These are phyloP conservation scores for Punica granatum DNA, from an alignment of 345 rosid genomes.

Conservation along the genomic window DNA sequence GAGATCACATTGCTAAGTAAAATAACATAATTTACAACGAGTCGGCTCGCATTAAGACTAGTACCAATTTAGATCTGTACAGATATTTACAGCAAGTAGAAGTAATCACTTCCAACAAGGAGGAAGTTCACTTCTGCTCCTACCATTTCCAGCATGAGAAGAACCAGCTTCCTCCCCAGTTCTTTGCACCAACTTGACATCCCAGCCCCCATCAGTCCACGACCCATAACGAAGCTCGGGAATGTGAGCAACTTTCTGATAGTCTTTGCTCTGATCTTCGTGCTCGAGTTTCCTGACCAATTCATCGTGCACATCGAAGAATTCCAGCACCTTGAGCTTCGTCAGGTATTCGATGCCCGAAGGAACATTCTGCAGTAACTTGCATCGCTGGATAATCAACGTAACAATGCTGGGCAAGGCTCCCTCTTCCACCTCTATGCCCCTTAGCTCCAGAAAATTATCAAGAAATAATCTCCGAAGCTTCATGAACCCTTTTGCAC, in stretches of 20 bases:
- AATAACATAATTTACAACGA: too few relatives aligned
- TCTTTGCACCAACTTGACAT: conserved; percentile 12
- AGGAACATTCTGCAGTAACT: conserved; percentile 20
- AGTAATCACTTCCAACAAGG: not conserved
- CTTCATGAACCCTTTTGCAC: conserved; percentile 22
- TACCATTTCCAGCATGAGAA: not conserved
- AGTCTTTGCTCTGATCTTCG: conserved; percentile 17
- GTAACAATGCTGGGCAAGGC: conserved; percentile 23
- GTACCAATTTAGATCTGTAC: too few relatives aligned
- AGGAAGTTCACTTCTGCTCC: not conserved
- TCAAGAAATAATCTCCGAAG: conserved; percentile 21
- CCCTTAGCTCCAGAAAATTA: conserved; percentile 19
- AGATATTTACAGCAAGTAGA: too few relatives aligned
- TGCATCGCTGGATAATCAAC: conserved; percentile 19
- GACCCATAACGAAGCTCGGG: conserved; percentile 20
- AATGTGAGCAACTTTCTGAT: conserved; percentile 19
- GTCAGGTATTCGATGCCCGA: conserved; percentile 21
- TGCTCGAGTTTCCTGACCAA: conserved; percentile 12
- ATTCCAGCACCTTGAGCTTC: conserved; percentile 17
- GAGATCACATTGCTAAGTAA: too few relatives aligned
- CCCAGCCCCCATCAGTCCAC: conserved; percentile 23
- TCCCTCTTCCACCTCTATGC: conserved; percentile 14
- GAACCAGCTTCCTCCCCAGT: not conserved
- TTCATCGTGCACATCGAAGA: conserved; percentile 24
- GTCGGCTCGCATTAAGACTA: too few relatives aligned